Evolutionary conservation across 352 stramenopile genomes (phyloP).

Genomic region (Globisporangium spinosum): DNA sequence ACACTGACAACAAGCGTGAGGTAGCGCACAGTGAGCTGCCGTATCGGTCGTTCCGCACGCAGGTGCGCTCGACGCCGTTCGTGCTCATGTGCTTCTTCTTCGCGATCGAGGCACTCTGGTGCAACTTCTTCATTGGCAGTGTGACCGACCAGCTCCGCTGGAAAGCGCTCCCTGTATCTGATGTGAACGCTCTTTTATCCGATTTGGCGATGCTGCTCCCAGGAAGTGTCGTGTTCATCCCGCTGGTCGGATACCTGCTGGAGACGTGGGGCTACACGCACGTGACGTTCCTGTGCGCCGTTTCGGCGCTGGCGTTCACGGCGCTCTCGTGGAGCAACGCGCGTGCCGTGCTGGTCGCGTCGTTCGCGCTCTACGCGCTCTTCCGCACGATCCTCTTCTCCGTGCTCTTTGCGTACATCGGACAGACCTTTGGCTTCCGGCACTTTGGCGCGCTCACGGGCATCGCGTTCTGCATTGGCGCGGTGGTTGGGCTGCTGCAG

Average conservation of each 20-base stretch:
- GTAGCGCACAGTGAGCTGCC: constrained; percentile 22
- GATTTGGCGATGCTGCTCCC: constrained; percentile 66
- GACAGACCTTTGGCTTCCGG: constrained; percentile 76
- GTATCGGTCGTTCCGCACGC: constrained; percentile 56
- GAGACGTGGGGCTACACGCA: constrained; percentile 67
- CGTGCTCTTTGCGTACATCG: constrained; percentile 78
- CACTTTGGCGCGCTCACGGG: constrained; percentile 82
- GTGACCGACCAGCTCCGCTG: constrained; percentile 53
- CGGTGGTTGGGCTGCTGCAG: constrained; percentile 58
- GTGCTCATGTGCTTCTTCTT: constrained; percentile 74
- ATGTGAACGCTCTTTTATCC: constrained; percentile 37
- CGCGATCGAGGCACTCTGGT: constrained; percentile 68
- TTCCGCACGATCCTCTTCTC: constrained; percentile 85
- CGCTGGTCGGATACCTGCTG: constrained; percentile 66
- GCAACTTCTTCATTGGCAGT: constrained; percentile 82
- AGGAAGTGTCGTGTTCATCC: constrained; percentile 67
- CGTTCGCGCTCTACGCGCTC: constrained; percentile 73
- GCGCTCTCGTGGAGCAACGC: constrained; percentile 35
- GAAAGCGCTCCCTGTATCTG: constrained; percentile 38
- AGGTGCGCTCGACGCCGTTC: constrained; percentile 64
- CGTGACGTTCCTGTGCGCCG: constrained; percentile 42
- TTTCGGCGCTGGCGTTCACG: constrained; percentile 42
- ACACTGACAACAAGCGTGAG: neutral
- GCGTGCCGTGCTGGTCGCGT: constrained; percentile 33
- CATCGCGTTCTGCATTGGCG: constrained; percentile 70